phyloP scores from a whole-genome alignment of 805 yeast species.

The Ogataea zsoltii region DNA sequence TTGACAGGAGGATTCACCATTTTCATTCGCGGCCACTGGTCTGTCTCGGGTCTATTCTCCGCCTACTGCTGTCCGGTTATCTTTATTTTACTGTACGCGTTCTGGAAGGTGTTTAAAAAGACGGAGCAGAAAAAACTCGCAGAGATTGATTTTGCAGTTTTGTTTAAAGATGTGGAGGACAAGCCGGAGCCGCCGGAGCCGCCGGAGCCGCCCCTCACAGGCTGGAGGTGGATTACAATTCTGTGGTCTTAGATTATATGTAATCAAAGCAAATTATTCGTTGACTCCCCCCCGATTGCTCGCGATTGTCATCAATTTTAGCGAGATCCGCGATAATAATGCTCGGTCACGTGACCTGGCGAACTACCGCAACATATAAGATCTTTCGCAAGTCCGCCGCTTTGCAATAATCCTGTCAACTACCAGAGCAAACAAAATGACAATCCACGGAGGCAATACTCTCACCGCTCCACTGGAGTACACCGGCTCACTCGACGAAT shows the following conservation, averaged over 20 bases:
- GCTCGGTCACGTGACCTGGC: too few species aligned
- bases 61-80: conserved; percentile 28
- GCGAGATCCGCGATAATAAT: too few species aligned
- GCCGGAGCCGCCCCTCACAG: conserved; percentile 13
- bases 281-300: too few species aligned
- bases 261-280: too few species aligned
- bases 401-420: too few species aligned
- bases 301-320: too few species aligned
- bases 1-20: conserved; percentile 39
- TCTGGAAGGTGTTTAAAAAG: conserved; percentile 37
- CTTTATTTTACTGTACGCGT: conserved; percentile 29
- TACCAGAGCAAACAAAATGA: too few species aligned
- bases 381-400: too few species aligned
- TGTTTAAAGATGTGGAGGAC: conserved; percentile 34
- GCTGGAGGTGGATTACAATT: conserved; percentile 18
- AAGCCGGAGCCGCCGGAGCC: conserved; percentile 33
- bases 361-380: too few species aligned
- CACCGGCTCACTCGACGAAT: not conserved
- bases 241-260: conserved; percentile 12
- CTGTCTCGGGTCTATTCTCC: conserved; percentile 27
- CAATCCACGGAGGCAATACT: conserved; percentile 2
- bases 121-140: conserved; percentile 36
- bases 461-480: not conserved
- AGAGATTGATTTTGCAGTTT: conserved; percentile 42
- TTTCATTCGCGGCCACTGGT: conserved; percentile 36